Conservation (phyloP, 176 grass and related monocot species). For the Phoenix dactylifera region DNA sequence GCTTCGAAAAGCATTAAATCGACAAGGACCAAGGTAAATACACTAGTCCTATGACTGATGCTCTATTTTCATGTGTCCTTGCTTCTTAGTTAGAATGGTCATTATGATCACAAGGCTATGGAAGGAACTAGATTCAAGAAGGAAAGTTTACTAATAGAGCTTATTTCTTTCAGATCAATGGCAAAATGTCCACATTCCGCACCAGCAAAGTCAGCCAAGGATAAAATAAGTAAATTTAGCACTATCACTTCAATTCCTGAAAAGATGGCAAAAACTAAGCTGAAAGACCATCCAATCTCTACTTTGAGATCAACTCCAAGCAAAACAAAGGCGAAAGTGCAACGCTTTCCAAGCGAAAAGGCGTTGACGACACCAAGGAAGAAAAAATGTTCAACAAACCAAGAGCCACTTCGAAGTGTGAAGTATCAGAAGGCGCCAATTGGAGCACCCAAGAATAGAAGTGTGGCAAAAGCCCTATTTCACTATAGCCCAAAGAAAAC, state of each 20-base stretch:
- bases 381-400: slow-evolving; percentile 17
- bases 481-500: slow-evolving; percentile 27
- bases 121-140: no score
- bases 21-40: slow-evolving; percentile 23
- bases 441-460: slow-evolving; percentile 13
- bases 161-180: slow-evolving; percentile 37
- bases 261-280: slow-evolving; percentile 28
- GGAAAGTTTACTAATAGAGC: slow-evolving; percentile 9
- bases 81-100: no score
- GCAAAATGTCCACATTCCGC: slow-evolving; percentile 64
- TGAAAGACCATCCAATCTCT: slow-evolving; percentile 37
- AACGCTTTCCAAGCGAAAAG: slow-evolving; percentile 26
- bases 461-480: slow-evolving; percentile 42
- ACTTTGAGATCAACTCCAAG: slow-evolving; percentile 24
- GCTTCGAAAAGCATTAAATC: slow-evolving; percentile 37
- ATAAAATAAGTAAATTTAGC: slow-evolving; percentile 54
- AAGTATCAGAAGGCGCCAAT: slow-evolving; percentile 36
- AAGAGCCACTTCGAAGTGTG: slow-evolving; percentile 34
- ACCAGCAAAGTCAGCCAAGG: slow-evolving; percentile 48
- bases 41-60: no score
- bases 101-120: no score
- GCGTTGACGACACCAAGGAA: slow-evolving; percentile 38
- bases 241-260: slow-evolving; percentile 25
- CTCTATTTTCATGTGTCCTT: no score
- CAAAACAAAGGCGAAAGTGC: slow-evolving; percentile 20